Evolutionary conservation across 495 filamentous ascomycete genomes (phyloP).

Genomic region (Aspergillus hancockii): DNA sequence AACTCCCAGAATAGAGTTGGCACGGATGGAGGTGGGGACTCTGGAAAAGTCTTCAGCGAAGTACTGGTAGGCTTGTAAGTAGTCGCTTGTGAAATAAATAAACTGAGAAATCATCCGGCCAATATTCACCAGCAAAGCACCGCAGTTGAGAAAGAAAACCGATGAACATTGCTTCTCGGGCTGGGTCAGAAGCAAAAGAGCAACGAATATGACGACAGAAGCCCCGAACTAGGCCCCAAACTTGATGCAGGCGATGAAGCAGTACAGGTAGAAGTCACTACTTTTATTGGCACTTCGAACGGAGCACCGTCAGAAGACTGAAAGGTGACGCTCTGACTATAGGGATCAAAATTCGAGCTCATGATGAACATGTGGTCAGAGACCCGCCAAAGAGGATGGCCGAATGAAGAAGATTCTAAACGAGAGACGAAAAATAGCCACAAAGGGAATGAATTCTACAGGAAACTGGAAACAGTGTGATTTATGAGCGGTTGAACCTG

Average conservation of each 20-base stretch:
- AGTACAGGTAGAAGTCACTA: constrained; percentile 45
- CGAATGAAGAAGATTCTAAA: neutral
- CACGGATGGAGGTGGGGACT: constrained; percentile 50
- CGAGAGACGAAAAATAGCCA: neutral
- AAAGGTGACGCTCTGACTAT: constrained; percentile 59
- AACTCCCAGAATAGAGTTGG: constrained; percentile 51
- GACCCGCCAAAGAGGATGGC: neutral
- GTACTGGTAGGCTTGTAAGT: constrained; percentile 57
- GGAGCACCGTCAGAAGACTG: constrained; percentile 49
- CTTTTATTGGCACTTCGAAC: constrained; percentile 49
- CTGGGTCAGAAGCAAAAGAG: constrained; percentile 64
- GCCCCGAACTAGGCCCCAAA: constrained; percentile 75
- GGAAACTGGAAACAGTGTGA: neutral
- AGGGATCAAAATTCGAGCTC: constrained; percentile 52
- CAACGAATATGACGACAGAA: constrained; percentile 63
- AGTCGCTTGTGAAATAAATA: constrained; percentile 60
- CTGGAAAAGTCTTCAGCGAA: constrained; percentile 56
- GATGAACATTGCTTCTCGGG: constrained; percentile 59
- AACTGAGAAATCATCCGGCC: constrained; percentile 59
- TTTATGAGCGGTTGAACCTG: constrained; percentile 3
- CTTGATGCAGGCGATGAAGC: constrained; percentile 61
- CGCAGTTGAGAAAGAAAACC: constrained; percentile 65
- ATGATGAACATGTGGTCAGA: constrained; percentile 12
- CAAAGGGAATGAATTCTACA: neutral
- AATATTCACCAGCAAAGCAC: constrained; percentile 59